Percentiles rank a stretch among this genome's conserved stretches.
Conservation (phyloP, 148 eudicot species). For the Arctostaphylos glauca region DNA sequence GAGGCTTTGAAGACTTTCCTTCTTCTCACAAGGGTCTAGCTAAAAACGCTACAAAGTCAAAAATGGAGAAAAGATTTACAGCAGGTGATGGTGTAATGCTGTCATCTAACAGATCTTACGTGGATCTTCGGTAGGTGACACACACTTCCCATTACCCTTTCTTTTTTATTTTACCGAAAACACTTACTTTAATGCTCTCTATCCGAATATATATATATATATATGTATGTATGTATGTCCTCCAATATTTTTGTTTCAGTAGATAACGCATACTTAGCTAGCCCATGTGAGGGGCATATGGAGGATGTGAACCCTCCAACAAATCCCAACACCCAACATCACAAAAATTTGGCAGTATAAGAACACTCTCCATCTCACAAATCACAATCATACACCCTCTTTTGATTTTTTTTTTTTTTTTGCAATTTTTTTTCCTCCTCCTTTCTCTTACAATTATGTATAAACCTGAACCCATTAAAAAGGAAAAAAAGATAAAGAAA, state of each 20-base stretch:
- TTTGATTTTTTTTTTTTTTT: background rate
- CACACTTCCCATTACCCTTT: background rate
- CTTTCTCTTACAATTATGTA: background rate
- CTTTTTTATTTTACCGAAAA: no score
- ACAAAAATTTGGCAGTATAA: slow-evolving; percentile 14
- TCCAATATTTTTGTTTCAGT: background rate
- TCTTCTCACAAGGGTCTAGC: background rate
- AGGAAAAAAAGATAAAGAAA: background rate
- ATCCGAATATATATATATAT: no score
- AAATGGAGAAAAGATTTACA: background rate
- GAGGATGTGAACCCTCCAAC: slow-evolving; percentile 37
- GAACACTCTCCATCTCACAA: background rate
- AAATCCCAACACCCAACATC: slow-evolving; percentile 20
- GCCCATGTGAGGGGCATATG: slow-evolving; percentile 53
- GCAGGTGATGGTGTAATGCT: background rate
- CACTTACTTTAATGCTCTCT: no score
- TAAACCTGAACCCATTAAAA: background rate
- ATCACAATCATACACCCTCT: background rate
- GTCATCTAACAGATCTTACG: background rate
- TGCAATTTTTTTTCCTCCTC: background rate
- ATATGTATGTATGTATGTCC: background rate
- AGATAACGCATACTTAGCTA: slow-evolving; percentile 23
- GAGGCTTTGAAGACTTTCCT: no score
- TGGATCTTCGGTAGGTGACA: background rate
- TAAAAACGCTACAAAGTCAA: background rate